Evolutionary conservation across 495 filamentous ascomycete genomes (phyloP), one percentile per base, ranked within the genome.

Genomic region (Amphirosellinia nigrospora): DNA sequence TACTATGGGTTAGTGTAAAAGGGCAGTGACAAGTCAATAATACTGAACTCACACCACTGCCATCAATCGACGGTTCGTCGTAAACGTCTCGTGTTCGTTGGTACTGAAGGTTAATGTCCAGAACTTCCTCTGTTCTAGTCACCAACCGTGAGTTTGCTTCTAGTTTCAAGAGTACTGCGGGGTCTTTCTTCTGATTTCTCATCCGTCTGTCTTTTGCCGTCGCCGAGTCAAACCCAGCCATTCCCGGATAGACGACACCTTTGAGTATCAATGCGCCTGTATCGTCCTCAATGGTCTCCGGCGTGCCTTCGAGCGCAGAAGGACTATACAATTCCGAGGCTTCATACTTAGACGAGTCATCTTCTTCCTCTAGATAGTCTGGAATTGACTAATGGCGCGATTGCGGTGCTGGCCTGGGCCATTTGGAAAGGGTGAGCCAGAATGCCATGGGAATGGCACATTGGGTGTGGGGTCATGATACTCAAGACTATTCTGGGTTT

Each of bases 221-320:
- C 9, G 94, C 94, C 13, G 93, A 91, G 75, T 97, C 94, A 74
- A 96, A 97, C 23, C 95, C 80, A 64, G 90, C 88, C 94, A 97
- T 97, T 10, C 94, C 94, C 4, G 92, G 92, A 85, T 88, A 96
- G 56, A 87, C 77, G 9, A 92, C 79, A 0, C 94, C 94, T 78
- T 97, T 97, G 69, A 97, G 82, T 74, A 83, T 83, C 61, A 78
- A 79, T 64, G 71, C 62, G 32, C 82, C 80, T 43, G 76, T 79
- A 64, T 79, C 81, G 16, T 75, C 75, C 21, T 80, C 79, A 4
- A 55, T 52, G 1, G 71, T 68, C 32, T 81, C 79, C 0, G 67
- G 73, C 26, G 69, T 63, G 34, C 70, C 64, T 11, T 83, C 82
- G 1, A 77, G 78, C 2, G 72, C 64, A 43, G 69, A 63, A 11